Conservation (phyloP, 257 asterid genomes). For the Salvia miltiorrhiza region DNA sequence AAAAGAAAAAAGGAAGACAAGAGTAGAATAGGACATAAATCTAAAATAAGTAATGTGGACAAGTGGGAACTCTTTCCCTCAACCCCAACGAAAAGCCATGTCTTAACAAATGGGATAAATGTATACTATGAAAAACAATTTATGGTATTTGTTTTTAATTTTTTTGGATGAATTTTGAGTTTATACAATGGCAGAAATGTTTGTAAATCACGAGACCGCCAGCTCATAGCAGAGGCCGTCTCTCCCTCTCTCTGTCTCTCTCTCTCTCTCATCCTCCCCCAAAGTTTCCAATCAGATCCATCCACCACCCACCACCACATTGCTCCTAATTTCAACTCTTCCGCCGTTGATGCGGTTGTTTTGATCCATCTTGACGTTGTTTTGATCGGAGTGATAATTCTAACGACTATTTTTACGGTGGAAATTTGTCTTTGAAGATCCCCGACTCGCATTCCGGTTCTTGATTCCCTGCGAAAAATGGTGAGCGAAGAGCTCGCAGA, state of each 20-base stretch:
- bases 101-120: too few species aligned
- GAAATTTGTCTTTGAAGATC: slow-evolving; percentile 11
- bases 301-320: slow-evolving; percentile 19
- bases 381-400: slow-evolving; percentile 7
- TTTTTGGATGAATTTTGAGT: background rate
- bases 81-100: too few species aligned
- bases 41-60: too few species aligned
- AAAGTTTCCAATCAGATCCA: slow-evolving; percentile 31
- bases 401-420: slow-evolving; percentile 3
- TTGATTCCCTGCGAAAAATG: slow-evolving; percentile 36
- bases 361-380: slow-evolving; percentile 12
- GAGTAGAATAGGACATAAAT: too few species aligned
- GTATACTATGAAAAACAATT: too few species aligned
- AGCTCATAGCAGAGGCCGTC: slow-evolving; percentile 36
- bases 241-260: slow-evolving; percentile 9
- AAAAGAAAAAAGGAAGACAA: too few species aligned
- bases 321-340: slow-evolving; percentile 11
- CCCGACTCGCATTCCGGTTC: slow-evolving; percentile 25
- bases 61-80: too few species aligned
- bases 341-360: slow-evolving; percentile 16
- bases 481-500: slow-evolving; percentile 87
- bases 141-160: too few species aligned
- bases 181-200: slow-evolving; percentile 25
- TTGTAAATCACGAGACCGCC: slow-evolving; percentile 44
- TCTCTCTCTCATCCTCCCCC: slow-evolving; percentile 1